phyloP scores from a whole-genome alignment of 495 filamentous ascomycete species.

The Sabuloglossum arenarium region DNA sequence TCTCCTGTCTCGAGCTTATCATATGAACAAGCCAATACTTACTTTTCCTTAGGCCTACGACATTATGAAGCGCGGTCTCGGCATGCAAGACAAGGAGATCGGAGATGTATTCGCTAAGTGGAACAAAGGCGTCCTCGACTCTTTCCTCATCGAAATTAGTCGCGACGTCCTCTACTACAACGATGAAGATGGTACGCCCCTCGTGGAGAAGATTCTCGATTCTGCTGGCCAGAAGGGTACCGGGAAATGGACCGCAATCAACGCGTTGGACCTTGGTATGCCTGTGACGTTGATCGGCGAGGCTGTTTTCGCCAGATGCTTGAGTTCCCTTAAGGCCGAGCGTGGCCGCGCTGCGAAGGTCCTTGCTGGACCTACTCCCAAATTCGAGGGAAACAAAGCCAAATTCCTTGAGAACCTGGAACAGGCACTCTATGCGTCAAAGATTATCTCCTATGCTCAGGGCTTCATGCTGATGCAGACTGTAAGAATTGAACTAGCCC shows the following conservation, averaged over 20 bases:
- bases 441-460: constrained; percentile 99
- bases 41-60: constrained; percentile 66
- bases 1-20: constrained; percentile 8
- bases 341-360: constrained; percentile 61
- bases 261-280: constrained; percentile 96
- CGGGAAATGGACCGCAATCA: constrained; percentile 99
- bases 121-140: constrained; percentile 97
- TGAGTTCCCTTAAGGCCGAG: constrained; percentile 87
- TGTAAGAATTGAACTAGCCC: constrained; percentile 32
- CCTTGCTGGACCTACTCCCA: constrained; percentile 54
- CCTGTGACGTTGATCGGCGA: constrained; percentile 96
- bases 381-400: constrained; percentile 77
- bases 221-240: constrained; percentile 98
- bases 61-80: constrained; percentile 93
- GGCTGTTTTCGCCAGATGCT: constrained; percentile 83
- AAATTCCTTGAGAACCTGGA: constrained; percentile 90
- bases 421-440: constrained; percentile 96
- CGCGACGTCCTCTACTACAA: constrained; percentile 93
- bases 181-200: constrained; percentile 72
- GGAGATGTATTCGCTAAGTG: constrained; percentile 85
- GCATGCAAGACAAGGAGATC: constrained; percentile 71
- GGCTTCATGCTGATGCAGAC: constrained; percentile 99
- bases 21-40: constrained; percentile 4
- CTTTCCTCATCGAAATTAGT: constrained; percentile 98
- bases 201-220: constrained; percentile 98